Conservation (phyloP, 345 rosid genomes). For the Aquilaria yunnanensis region DNA sequence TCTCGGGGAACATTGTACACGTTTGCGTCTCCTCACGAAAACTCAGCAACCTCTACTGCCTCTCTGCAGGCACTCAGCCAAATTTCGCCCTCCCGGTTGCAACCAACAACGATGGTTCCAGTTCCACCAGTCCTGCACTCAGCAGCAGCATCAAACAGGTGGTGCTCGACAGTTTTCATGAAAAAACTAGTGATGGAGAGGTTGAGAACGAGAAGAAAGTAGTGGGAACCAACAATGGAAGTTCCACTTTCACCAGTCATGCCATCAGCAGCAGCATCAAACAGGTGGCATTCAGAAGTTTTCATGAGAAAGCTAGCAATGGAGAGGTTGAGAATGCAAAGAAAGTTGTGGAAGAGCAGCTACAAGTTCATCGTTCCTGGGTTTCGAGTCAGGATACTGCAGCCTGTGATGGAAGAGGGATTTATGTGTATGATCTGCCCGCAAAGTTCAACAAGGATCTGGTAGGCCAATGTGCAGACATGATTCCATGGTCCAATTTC, state of each 20-base stretch:
- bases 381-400: constrained; percentile 11
- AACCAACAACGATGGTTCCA: constrained; percentile 6
- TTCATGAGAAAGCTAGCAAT: not conserved
- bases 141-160: constrained; percentile 12
- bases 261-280: constrained; percentile 3
- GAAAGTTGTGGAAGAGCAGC: constrained; percentile 31
- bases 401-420: constrained; percentile 46
- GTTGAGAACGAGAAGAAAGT: constrained; percentile 33
- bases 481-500: constrained; percentile 69
- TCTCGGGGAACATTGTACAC: constrained; percentile 59
- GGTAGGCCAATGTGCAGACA: constrained; percentile 61
- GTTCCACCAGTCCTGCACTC: constrained; percentile 4
- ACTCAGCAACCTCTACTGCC: constrained; percentile 70
- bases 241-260: constrained; percentile 4
- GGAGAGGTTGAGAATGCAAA: constrained; percentile 39
- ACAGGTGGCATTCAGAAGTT: no score
- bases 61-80: constrained; percentile 75
- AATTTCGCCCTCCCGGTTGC: constrained; percentile 37
- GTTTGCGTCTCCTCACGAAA: constrained; percentile 73
- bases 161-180: not conserved
- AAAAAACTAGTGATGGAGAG: constrained; percentile 19
- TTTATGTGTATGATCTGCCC: constrained; percentile 73
- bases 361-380: constrained; percentile 67
- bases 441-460: constrained; percentile 77
- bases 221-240: constrained; percentile 16